Conservation (phyloP, 2,329 filamentous ascomycete genomes). For the Fusarium tjaetaba region DNA sequence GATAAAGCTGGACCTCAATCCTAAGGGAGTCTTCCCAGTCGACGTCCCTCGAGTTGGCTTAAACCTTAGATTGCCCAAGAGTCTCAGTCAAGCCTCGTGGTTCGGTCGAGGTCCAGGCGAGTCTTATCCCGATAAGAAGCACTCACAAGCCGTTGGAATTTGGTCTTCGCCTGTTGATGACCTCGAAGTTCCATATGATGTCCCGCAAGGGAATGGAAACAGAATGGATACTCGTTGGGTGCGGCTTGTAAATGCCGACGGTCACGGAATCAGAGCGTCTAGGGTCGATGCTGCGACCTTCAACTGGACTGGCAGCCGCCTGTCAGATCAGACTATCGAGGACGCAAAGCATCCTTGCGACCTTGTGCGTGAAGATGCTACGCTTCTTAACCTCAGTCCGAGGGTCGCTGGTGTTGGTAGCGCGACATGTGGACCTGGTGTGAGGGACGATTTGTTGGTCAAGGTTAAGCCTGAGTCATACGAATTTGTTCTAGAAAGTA, state of each 20-base stretch:
- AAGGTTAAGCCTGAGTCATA: not conserved
- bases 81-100: not conserved
- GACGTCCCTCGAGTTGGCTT: not conserved
- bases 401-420: constrained; percentile 16
- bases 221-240: constrained; percentile 14
- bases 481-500: not conserved
- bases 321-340: not conserved
- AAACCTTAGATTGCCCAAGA: constrained; percentile 4
- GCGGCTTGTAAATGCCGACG: not conserved
- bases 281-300: not conserved
- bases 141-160: not conserved
- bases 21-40: not conserved
- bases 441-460: not conserved
- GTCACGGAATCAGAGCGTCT: not conserved
- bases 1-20: not conserved
- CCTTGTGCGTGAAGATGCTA: not conserved
- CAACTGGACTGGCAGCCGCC: not conserved
- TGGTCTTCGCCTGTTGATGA: not conserved
- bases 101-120: constrained; percentile 6
- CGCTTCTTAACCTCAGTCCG: not conserved
- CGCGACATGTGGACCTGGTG: constrained; percentile 16
- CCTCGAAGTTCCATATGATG: not conserved
- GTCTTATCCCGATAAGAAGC: constrained; percentile 7
- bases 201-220: not conserved
- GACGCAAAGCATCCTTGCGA: constrained; percentile 9